Evolutionary conservation across 495 filamentous ascomycete genomes (phyloP), one percentile per base, ranked within the genome.

Genomic region (Lasiosphaeria ovina): DNA sequence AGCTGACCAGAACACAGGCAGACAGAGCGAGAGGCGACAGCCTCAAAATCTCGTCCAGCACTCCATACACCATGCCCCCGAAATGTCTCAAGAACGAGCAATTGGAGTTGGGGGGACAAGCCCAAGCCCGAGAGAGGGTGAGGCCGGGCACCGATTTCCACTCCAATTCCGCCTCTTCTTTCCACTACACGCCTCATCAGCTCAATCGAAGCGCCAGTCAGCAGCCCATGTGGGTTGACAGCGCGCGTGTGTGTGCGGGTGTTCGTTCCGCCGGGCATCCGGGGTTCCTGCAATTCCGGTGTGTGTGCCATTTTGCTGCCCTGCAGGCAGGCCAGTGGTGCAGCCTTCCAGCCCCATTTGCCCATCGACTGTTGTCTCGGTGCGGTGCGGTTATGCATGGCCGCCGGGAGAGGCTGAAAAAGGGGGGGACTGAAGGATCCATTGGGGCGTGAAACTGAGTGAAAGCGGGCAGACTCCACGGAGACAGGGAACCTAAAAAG

Each of bases 351-450:
- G 24, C 24, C 24, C 24, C 24, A 24, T 24, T 24, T 24, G 24
- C 24, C 24, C 2, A 24, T 24, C 24, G 24, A 24, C 2, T 24
- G 24, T 24, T 24, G 24, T 24, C 24, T 24, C 24, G 24, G 24
- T 24, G n/a, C n/a, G n/a, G n/a, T 45, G 44, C 44, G 0, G 44
- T 47, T n/a, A 47, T 47, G 44, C 11, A 47, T n/a, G 5, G 12
- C 44, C 44, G 44, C 44, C 44, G 44, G 44, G 44, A 47, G 44
- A 47, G 44, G 44, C 44, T 47, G 44, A 47, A 47, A n/a, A 47
- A 47, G 44, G 44, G 5, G 44, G 44, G 16, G 44, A n/a, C 11
- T 11, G 44, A 42, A 42, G 8, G 24, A 24, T 24, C 24, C 24
- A 24, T 24, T 24, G 24, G 24, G 24, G 24, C 24, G 1, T 24